Conservation (phyloP, 257 asterid species). For the Plectranthus barbatus region DNA sequence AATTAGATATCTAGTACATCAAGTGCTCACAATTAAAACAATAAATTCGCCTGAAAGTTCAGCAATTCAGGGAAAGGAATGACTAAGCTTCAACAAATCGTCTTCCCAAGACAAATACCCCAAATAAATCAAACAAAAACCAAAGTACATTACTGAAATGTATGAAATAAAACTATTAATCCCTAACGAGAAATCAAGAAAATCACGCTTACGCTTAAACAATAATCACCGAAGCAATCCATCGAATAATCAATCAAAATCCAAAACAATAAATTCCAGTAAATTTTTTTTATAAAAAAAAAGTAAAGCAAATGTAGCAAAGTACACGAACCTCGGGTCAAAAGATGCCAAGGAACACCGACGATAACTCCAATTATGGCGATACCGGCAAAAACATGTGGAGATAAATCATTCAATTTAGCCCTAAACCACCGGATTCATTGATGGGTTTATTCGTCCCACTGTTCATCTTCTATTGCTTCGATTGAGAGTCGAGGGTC, state of each 20-base stretch:
- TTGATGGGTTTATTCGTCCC: conserved; percentile 29
- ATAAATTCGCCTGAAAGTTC: background rate
- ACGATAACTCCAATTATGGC: conserved; percentile 44
- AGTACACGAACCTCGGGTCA: conserved; percentile 43
- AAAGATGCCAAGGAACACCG: conserved; percentile 68
- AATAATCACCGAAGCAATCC: background rate
- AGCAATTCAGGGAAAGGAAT: no score
- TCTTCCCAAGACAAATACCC: background rate
- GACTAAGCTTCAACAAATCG: background rate
- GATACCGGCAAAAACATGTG: conserved; percentile 67
- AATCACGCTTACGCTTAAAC: background rate
- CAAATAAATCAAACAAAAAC: background rate
- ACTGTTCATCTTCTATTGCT: conserved; percentile 18
- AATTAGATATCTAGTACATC: background rate
- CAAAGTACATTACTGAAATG: background rate
- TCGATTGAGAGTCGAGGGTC: background rate
- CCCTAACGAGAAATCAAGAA: background rate
- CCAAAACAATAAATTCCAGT: background rate
- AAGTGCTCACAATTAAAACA: background rate
- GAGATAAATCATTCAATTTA: conserved; percentile 35
- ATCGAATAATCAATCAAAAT: background rate
- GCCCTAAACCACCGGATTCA: conserved; percentile 36
- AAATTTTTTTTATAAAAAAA: no score
- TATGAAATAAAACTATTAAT: background rate
- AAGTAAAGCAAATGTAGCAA: no score